Base-by-base conservation (phyloP, 495 filamentous ascomycete species). In the Podospora anserina region DNA sequence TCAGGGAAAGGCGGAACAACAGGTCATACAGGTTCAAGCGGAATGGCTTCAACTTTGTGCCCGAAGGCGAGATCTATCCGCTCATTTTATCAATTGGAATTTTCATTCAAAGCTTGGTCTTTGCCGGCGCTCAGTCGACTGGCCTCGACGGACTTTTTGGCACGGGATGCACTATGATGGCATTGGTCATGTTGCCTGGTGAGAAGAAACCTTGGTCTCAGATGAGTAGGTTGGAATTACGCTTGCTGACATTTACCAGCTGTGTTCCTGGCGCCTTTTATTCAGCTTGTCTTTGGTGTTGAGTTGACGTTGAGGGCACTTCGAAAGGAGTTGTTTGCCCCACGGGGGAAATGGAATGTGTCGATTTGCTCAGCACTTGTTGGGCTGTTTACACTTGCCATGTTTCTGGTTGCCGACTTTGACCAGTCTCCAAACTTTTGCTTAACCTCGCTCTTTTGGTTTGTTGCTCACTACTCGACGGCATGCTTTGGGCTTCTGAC, bases 391-490 rank as follows among this genome's bases (percentile, higher is more conserved):
- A 64, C 77, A 16, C 68, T 83, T 20, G 70, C 64, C 34, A 82
- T 79, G 67, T 81, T 82, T 61, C 76, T 81, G 39, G 76, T 83
- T 32, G 81, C 81, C 56, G 68, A 76, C 64, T 80, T 82, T 63
- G 75, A 82, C 44, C 78, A 72, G 2, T 73, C 81, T 19, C 71
- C 74, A 15, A 74, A 78, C 56, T 74, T 82, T 54, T 84, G 82
- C 70, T 75, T 82, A 59, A 77, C 78, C 60, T 83, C 82, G 19
- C 78, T 84, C 16, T 84, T 84, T 69, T 84, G 80, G 81, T 83
- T 83, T 62, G 78, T 83, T 32, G 74, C 78, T n/a, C 78, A 78
- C 66, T 84, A 80, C 68, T 74, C 79, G 9, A 66, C 73, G 58
- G 76, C 76, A 4, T 82, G 79, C 60, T 82, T 83, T 57, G 76